A percentile compares a stretch with the other conserved stretches of the same genome.
Conservation (phyloP, 2,329 filamentous ascomycete genomes). For the Stromatinia cepivora region DNA sequence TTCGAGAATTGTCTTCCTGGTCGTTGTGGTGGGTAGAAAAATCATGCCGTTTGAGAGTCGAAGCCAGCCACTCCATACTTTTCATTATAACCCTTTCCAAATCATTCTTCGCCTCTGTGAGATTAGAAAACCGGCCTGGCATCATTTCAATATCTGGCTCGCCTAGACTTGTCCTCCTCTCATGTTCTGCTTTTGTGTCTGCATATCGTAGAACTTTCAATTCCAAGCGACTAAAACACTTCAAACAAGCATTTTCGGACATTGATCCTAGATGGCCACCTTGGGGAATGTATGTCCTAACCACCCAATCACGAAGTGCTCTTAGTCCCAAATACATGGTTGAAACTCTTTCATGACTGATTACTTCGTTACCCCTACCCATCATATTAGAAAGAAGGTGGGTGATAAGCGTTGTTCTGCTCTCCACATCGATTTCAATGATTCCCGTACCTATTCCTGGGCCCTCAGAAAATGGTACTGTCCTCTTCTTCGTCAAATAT, state of each 20-base stretch:
- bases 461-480: background rate
- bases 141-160: constrained; percentile 32
- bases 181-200: background rate
- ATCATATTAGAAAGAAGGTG: constrained; percentile 19
- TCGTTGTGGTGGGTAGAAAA: constrained; percentile 24
- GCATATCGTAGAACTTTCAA: background rate
- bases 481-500: constrained; percentile 26
- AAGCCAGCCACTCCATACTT: constrained; percentile 35
- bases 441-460: background rate
- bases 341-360: constrained; percentile 6
- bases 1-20: constrained; percentile 8
- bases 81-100: constrained; percentile 32
- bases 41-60: constrained; percentile 32
- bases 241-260: constrained; percentile 4
- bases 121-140: constrained; percentile 27
- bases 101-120: constrained; percentile 27
- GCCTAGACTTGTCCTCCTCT: constrained; percentile 14
- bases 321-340: constrained; percentile 13
- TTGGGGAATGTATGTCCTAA: constrained; percentile 9
- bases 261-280: constrained; percentile 7
- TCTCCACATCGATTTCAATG: constrained; percentile 14
- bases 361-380: background rate
- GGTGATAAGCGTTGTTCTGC: constrained; percentile 12
- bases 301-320: constrained; percentile 1
- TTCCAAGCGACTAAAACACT: constrained; percentile 2